Base-by-base conservation (phyloP, 331 rosid species). In the Arachis monticola region DNA sequence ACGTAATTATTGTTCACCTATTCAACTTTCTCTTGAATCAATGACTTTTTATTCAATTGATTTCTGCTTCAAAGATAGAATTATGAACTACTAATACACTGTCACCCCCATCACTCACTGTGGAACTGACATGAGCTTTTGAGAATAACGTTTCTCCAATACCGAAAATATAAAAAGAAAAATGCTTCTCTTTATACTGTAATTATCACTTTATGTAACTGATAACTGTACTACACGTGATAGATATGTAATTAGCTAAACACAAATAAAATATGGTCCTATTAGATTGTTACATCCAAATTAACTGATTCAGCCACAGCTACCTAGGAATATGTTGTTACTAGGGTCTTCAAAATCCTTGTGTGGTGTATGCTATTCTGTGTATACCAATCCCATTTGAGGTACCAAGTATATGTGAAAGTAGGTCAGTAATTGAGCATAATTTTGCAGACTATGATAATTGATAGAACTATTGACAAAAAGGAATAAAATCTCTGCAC, bases 261-360 rank as follows among this genome's bases (percentile, higher is more conserved):
- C 57, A 41, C 46, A 6, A 45, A 76, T 79, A 60, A 68, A 31
- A 66, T 35, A 35, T 63, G 78, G 67, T 76, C 56, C 69, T 73
- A 70, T 72, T 52, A 38, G 65, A 73, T 73, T 46, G 50, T 50
- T 58, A 58, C 58, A n/a, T 48, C 66, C 12, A 52, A 75, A 64
- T n/a, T 62, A 48, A 67, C 80, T 76, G 58, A 35, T 72, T 69
- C 70, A 74, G 81, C 78, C 10, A 77, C 70, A 57, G 70, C 80
- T 42, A 72, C 80, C 79, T 35, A 75, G 78, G n/a, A 78, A 55
- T 67, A 22, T 22, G 27, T 51, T 41, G 40, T 35, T 35, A 35
- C 40, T 35, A 35, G 40, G 62, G 78, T 69, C 80, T 80, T 79
- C 88, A 76, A 89, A 83, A 80, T 74, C 75, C 47, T 62, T 48